Evolutionary conservation across 2,329 filamentous ascomycete species (phyloP).

Genomic region (Fusarium clavum): DNA sequence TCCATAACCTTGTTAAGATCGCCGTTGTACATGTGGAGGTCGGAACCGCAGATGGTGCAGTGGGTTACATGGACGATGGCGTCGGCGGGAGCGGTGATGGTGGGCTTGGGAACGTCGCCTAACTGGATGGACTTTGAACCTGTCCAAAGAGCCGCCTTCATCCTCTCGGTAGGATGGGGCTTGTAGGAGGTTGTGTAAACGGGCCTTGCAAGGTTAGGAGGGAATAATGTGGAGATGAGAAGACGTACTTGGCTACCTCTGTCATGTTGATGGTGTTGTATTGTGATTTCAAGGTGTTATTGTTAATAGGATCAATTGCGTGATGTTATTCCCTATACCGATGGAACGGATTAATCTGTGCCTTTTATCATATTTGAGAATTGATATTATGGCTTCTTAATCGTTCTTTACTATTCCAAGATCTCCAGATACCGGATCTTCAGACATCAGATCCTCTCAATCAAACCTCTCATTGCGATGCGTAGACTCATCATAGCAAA

Average conservation of each 20-base stretch:
- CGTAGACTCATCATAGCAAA: neutral
- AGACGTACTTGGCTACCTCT: slow-evolving; percentile 2
- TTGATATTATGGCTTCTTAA: too few species aligned
- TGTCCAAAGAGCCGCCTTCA: slow-evolving; percentile 4
- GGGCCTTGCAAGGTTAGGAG: neutral
- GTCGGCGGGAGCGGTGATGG: neutral
- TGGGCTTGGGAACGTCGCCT: neutral
- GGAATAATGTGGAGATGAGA: fast-evolving
- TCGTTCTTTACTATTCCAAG: too few species aligned
- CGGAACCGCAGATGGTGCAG: slow-evolving; percentile 9
- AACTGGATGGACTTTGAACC: slow-evolving; percentile 3
- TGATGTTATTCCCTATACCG: too few species aligned
- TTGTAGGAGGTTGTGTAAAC: neutral
- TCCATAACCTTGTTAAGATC: slow-evolving; percentile 13
- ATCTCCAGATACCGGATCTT: too few species aligned
- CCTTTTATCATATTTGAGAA: neutral
- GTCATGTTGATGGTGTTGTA: neutral
- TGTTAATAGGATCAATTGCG: neutral
- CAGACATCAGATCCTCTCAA: too few species aligned
- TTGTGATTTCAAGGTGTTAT: neutral
- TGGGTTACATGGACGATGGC: slow-evolving; percentile 12
- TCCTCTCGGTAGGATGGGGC: neutral
- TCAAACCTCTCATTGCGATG: neutral
- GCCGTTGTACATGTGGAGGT: slow-evolving; percentile 8
- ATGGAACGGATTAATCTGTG: neutral